Evolutionary conservation across 306 rosid species (phyloP).

Genomic region (Vachellia collinsii): DNA sequence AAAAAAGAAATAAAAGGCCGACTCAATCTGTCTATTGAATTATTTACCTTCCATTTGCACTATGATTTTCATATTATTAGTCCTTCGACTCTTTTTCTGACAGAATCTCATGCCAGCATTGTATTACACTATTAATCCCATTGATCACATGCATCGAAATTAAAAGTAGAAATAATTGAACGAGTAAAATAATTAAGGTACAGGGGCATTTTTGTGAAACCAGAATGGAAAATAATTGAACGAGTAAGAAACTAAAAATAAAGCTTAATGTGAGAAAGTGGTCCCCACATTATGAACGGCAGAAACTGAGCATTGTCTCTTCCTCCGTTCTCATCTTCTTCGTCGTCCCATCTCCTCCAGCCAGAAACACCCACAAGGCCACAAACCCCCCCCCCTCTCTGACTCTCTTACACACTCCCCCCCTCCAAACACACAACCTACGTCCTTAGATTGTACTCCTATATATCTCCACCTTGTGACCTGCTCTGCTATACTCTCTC

Average conservation of each 20-base stretch:
- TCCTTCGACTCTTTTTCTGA: too few species aligned
- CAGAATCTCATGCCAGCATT: too few species aligned
- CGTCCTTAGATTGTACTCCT: conserved; percentile 21
- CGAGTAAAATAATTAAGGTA: background rate
- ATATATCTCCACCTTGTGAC: conserved; percentile 61
- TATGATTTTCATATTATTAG: too few species aligned
- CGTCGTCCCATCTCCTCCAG: background rate
- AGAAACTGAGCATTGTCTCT: conserved; percentile 71
- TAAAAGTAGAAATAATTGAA: too few species aligned
- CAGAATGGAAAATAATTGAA: too few species aligned
- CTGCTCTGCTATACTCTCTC: conserved; percentile 13
- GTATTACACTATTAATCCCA: too few species aligned
- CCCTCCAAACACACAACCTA: background rate
- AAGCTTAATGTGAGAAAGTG: conserved; percentile 28
- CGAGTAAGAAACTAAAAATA: background rate
- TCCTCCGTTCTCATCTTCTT: conserved; percentile 58
- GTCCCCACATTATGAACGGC: conserved; percentile 66
- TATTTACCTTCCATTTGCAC: too few species aligned
- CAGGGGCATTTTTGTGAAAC: conserved; percentile 48
- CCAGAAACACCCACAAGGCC: background rate
- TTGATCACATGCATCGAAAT: too few species aligned
- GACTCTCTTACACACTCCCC: too few species aligned
- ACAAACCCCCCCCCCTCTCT: too few species aligned
- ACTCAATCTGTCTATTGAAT: background rate
- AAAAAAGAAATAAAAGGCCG: background rate